phyloP scores from a whole-genome alignment of 306 rosid species.

The Calophaca sinica region DNA sequence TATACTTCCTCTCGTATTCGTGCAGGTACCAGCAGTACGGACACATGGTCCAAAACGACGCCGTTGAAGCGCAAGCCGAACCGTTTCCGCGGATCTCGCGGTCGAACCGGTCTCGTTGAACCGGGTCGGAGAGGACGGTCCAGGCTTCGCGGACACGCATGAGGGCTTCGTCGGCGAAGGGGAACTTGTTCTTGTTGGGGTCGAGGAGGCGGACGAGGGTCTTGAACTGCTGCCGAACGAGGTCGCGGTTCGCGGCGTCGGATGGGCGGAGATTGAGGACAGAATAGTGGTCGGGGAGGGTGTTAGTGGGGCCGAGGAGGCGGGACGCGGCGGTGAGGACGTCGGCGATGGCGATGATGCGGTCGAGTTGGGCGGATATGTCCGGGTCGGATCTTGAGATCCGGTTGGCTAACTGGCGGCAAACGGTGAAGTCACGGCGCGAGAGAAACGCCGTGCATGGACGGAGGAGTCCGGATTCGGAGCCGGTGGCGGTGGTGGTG shows the following conservation, averaged over 20 bases:
- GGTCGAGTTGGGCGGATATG: constrained; percentile 20
- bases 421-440: constrained; percentile 45
- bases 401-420: constrained; percentile 39
- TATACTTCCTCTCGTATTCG: constrained; percentile 60
- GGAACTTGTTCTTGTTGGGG: constrained; percentile 51
- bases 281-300: constrained; percentile 54
- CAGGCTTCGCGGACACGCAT: constrained; percentile 60
- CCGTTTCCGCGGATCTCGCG: neutral
- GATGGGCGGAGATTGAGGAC: constrained; percentile 51
- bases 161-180: constrained; percentile 53
- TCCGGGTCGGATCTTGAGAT: constrained; percentile 50
- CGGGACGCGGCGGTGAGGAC: constrained; percentile 49
- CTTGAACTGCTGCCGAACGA: constrained; percentile 49
- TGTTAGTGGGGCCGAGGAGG: constrained; percentile 4
- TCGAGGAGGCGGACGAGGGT: constrained; percentile 51
- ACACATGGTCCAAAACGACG: constrained; percentile 77
- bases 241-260: constrained; percentile 41
- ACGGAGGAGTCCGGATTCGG: constrained; percentile 41
- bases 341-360: constrained; percentile 54
- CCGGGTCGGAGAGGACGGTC: constrained; percentile 56
- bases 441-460: constrained; percentile 28
- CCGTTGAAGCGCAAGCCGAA: neutral
- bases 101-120: constrained; percentile 41
- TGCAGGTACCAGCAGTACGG: constrained; percentile 73
- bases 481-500: neutral